Evolutionary conservation across 1,284 basidiomycete genomes (phyloP).

Genomic region (Meira miltonrushii): DNA sequence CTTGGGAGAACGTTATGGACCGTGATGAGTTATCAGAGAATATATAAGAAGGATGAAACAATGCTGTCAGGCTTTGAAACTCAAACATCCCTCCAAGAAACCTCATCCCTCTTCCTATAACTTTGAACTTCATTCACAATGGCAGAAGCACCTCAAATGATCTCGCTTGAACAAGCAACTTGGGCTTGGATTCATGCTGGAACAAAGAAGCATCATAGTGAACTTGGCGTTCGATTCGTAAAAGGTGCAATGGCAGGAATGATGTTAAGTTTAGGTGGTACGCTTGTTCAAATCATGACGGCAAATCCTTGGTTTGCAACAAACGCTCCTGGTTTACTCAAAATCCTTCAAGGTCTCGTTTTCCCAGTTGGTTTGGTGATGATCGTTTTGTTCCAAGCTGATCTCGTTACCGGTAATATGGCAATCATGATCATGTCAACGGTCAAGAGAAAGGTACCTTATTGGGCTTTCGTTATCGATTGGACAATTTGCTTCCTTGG

Average conservation of each 20-base stretch:
- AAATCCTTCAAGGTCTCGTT: constrained; percentile 30
- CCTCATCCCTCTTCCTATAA: no score
- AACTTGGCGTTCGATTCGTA: constrained; percentile 29
- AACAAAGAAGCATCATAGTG: constrained; percentile 26
- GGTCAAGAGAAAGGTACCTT: constrained; percentile 31
- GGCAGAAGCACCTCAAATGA: constrained; percentile 20
- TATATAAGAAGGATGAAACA: no score
- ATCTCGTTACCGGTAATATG: constrained; percentile 38
- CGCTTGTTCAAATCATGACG: constrained; percentile 34
- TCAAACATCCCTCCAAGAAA: no score
- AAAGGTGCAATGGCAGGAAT: constrained; percentile 37
- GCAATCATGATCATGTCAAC: constrained; percentile 40
- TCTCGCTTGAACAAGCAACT: constrained; percentile 36
- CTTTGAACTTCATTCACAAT: no score
- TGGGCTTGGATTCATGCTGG: constrained; percentile 41
- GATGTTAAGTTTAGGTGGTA: constrained; percentile 33
- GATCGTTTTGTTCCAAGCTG: constrained; percentile 39
- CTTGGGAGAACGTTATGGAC: no score
- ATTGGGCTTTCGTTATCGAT: constrained; percentile 40
- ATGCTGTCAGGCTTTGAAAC: no score
- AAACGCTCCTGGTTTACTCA: constrained; percentile 36
- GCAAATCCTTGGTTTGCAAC: constrained; percentile 36
- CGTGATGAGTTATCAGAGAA: no score
- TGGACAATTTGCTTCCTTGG: constrained; percentile 63
- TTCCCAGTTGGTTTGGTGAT: constrained; percentile 42